These are phyloP conservation scores for Aegilops bicornis DNA, from an alignment of 176 grass and related monocot genomes.

Conservation along the genomic window DNA sequence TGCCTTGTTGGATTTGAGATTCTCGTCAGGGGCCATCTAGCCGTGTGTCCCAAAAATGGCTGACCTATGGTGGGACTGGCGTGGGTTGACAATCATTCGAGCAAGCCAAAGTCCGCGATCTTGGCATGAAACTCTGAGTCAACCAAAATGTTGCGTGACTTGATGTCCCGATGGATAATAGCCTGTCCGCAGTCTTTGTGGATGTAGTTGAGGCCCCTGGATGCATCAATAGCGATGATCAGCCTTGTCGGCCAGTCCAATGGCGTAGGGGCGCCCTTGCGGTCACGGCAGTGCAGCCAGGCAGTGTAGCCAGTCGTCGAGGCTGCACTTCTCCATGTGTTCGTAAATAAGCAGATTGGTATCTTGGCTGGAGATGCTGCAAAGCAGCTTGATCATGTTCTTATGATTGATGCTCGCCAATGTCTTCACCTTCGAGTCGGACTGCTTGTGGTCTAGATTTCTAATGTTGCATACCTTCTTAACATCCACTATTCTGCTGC, in stretches of 20 bases:
- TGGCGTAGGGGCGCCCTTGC: conserved; percentile 5
- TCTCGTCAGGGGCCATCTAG: no score
- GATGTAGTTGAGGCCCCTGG: conserved; percentile 39
- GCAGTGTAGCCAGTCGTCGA: conserved; percentile 57
- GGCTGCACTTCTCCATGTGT: conserved; percentile 74
- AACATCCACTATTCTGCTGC: no score
- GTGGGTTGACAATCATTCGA: no score
- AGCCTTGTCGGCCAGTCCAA: conserved; percentile 60
- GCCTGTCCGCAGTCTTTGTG: no score
- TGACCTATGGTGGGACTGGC: no score
- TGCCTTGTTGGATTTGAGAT: no score
- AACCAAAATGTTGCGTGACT: no score
- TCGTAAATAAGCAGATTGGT: conserved; percentile 62
- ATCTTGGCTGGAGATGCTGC: conserved; percentile 47
- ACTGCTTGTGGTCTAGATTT: conserved; percentile 30
- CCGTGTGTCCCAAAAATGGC: no score
- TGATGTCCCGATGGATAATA: no score
- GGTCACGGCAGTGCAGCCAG: conserved; percentile 30
- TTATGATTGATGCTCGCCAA: conserved; percentile 56
- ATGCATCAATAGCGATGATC: conserved; percentile 46
- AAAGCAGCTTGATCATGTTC: conserved; percentile 77
- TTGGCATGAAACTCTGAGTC: no score
- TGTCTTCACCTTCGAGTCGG: conserved; percentile 53
- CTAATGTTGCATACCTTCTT: no score
- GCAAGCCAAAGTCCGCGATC: no score